Conservation (phyloP, 495 filamentous ascomycete genomes). For the Bryoglossum gracile region DNA sequence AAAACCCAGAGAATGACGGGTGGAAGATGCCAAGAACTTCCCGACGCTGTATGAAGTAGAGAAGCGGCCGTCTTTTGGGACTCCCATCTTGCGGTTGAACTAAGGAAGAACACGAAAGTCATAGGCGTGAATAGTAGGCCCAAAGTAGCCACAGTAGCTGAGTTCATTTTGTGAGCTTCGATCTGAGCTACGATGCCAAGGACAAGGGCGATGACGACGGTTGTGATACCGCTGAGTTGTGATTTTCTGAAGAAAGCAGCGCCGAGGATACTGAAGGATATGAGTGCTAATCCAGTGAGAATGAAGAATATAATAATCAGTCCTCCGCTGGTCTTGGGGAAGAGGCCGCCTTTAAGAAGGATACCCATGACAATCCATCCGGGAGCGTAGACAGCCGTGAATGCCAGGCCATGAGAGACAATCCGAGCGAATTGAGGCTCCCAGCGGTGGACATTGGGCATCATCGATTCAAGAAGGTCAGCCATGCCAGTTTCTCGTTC, state of each 20-base stretch:
- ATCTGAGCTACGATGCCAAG: constrained; percentile 64
- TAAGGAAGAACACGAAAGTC: constrained; percentile 66
- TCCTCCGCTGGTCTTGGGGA: constrained; percentile 43
- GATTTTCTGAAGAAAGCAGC: constrained; percentile 66
- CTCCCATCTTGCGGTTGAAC: constrained; percentile 59
- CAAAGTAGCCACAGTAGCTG: constrained; percentile 45
- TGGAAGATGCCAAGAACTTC: constrained; percentile 48
- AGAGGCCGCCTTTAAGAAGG: constrained; percentile 52
- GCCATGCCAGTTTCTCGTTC: constrained; percentile 73
- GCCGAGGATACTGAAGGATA: constrained; percentile 59
- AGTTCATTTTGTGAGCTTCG: constrained; percentile 36
- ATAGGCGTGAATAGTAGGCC: constrained; percentile 65
- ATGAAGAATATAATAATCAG: constrained; percentile 55
- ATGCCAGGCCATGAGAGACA: constrained; percentile 56
- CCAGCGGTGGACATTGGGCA: constrained; percentile 56
- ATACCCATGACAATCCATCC: constrained; percentile 60
- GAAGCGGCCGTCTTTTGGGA: constrained; percentile 41
- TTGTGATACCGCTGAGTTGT: constrained; percentile 64
- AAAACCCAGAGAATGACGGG: constrained; percentile 61
- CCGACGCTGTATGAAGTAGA: constrained; percentile 45
- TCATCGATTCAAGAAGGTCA: constrained; percentile 71
- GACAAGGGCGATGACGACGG: constrained; percentile 52
- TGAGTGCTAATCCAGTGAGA: constrained; percentile 53
- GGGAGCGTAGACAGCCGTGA: constrained; percentile 56
- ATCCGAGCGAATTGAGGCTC: constrained; percentile 58